Base-by-base conservation (phyloP, 2,329 filamentous ascomycete genomes). In the Pseudopyricularia cyperi region DNA sequence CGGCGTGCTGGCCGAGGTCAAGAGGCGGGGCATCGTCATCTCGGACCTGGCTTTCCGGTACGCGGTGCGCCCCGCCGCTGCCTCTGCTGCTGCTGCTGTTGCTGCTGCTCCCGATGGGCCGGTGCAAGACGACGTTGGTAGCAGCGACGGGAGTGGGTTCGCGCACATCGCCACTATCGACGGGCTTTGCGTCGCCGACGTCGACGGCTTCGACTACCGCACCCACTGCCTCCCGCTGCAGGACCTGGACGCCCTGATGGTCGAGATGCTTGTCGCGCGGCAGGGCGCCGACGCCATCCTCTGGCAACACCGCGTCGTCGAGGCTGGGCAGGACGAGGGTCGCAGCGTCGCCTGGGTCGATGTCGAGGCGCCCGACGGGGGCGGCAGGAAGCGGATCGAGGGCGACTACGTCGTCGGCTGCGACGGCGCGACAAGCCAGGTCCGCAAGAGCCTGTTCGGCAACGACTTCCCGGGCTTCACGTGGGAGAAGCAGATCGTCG, bases 381-480 rank as follows among this genome's bases (percentile, higher is more conserved):
- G n/a, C n/a, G 68, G 65, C 2, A 59, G n/a, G 42, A 63, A 60
- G 54, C 66, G 61, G 39, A 52, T 70, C 15, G 64, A 65, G 53
- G 76, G 68, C 7, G 76, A 80, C 58, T 75, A 73, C 57, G 57
- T 75, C 2, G 59, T 71, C 26, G 59, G 57, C 19, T 60, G 59
- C 55, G 73, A 76, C 59, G 72, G 72, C 7, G 68, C 65, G 3
- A 66, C 65, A 35, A 68, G 65, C 54, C 65, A 56, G 55, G 59
- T 73, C 4, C 63, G 72, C 32, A 70, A 67, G 55, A 67, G 66
- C 1, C 57, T 79, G 5, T 79, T 80, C 59, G 75, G 75, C 3
- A 63, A 69, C n/a, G 70, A 75, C 30, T 83, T 75, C 55, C 78
- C 77, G 0, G 79, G 79, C 0, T 75, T 76, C 57, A 83, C 79